phyloP scores from a whole-genome alignment of 352 stramenopile species.

The Peronospora tabacina region DNA sequence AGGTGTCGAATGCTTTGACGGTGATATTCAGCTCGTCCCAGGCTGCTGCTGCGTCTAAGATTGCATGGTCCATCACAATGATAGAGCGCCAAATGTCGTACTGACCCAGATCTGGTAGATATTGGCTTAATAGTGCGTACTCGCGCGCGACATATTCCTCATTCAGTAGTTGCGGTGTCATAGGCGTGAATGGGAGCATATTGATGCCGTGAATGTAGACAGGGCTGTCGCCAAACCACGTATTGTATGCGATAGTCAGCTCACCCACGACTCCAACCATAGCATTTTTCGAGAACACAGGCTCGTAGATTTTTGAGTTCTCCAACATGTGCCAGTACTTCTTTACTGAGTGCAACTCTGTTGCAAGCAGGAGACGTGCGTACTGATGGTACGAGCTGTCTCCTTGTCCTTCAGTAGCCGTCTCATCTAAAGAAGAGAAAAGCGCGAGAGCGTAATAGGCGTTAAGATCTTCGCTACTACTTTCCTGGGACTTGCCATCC shows the following conservation, averaged over 20 bases:
- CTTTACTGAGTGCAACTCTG: constrained; percentile 89
- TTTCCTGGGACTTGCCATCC: constrained; percentile 94
- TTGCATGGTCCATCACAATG: constrained; percentile 63
- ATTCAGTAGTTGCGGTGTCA: constrained; percentile 51
- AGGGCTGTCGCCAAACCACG: constrained; percentile 69
- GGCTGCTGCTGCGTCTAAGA: constrained; percentile 43
- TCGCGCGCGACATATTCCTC: constrained; percentile 52
- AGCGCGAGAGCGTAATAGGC: constrained; percentile 93
- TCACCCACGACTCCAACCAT: constrained; percentile 79
- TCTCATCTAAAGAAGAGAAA: constrained; percentile 55
- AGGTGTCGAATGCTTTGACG: constrained; percentile 56
- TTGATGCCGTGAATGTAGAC: constrained; percentile 83
- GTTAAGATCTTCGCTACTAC: constrained; percentile 92
- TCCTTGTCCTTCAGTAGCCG: constrained; percentile 18
- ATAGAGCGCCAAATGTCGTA: constrained; percentile 71
- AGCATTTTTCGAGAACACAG: constrained; percentile 59
- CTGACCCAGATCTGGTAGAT: constrained; percentile 31
- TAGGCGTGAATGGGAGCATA: constrained; percentile 76
- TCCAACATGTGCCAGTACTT: constrained; percentile 94
- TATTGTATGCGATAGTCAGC: constrained; percentile 73
- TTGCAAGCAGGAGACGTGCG: constrained; percentile 85
- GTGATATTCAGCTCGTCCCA: constrained; percentile 56
- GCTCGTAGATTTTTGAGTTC: constrained; percentile 70
- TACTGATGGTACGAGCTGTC: constrained; percentile 75
- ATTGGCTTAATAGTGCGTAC: constrained; percentile 42